Conservation (phyloP, 495 filamentous ascomycete genomes). For the Penicillium subrubescens region DNA sequence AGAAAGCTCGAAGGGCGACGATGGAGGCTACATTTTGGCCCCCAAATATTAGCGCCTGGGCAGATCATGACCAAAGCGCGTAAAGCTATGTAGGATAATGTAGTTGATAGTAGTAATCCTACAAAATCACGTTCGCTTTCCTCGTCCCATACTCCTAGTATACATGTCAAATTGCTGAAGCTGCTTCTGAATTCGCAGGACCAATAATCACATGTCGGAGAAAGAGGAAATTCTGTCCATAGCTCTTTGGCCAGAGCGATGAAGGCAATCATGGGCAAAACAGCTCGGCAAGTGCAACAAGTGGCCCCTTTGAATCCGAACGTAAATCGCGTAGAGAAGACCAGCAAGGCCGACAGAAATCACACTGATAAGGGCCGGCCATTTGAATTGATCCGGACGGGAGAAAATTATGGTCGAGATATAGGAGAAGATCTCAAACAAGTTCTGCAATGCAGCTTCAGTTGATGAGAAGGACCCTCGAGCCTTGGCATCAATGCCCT, state of each 20-base stretch:
- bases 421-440: constrained; percentile 59
- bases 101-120: too few species aligned
- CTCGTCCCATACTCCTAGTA: background rate
- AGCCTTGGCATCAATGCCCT: constrained; percentile 46
- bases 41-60: too few species aligned
- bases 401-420: constrained; percentile 53
- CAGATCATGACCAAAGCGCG: too few species aligned
- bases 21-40: too few species aligned
- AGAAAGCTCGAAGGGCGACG: too few species aligned
- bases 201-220: background rate
- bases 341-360: constrained; percentile 42
- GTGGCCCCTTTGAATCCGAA: constrained; percentile 53
- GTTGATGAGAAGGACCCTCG: constrained; percentile 57
- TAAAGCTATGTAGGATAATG: too few species aligned
- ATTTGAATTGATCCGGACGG: constrained; percentile 52
- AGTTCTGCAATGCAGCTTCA: constrained; percentile 58
- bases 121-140: too few species aligned
- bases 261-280: background rate
- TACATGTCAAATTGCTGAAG: background rate
- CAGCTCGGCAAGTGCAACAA: constrained; percentile 43
- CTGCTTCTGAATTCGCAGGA: background rate
- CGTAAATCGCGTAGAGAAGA: constrained; percentile 47
- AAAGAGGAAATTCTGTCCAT: background rate
- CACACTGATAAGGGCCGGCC: constrained; percentile 49
- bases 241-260: background rate